Conservation (phyloP, 2,329 filamentous ascomycete genomes). For the Parastagonospora avenae region DNA sequence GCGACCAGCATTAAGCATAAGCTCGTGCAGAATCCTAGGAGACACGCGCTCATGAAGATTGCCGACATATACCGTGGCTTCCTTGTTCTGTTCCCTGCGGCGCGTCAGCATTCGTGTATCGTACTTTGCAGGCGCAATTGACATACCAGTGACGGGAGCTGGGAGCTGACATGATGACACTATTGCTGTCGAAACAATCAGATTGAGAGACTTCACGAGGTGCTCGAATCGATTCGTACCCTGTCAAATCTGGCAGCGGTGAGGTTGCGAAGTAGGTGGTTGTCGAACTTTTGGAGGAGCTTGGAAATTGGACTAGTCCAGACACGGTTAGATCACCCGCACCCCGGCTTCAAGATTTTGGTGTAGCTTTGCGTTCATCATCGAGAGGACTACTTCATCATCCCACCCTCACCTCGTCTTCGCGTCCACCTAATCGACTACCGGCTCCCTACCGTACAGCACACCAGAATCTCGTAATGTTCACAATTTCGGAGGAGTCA, state of each 20-base stretch:
- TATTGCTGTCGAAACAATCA: too few species aligned
- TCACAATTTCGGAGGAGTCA: constrained; percentile 87
- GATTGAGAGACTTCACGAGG: too few species aligned
- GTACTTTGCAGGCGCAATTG: not conserved
- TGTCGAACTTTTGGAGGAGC: constrained; percentile 28
- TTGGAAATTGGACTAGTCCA: constrained; percentile 14
- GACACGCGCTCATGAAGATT: constrained; percentile 97
- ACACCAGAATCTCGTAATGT: constrained; percentile 48
- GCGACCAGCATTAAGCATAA: constrained; percentile 97
- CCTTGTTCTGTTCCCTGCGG: constrained; percentile 81
- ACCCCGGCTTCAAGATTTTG: constrained; percentile 27
- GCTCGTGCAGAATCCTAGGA: constrained; percentile 90
- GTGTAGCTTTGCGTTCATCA: constrained; percentile 21
- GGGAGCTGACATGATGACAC: constrained; percentile 59
- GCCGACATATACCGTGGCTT: constrained; percentile 96
- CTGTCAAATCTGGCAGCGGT: constrained; percentile 1
- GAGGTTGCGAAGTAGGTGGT: constrained; percentile 2
- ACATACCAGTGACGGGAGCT: constrained; percentile 76
- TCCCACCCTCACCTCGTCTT: constrained; percentile 7
- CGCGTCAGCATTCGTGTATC: constrained; percentile 18
- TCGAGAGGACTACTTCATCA: constrained; percentile 13
- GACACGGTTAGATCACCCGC: constrained; percentile 11
- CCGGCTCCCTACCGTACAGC: not conserved
- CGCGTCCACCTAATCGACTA: not conserved
- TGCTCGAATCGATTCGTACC: too few species aligned